Evolutionary conservation across 768 basidiomycete genomes (phyloP).

Genomic region (Inosperma sp.): DNA sequence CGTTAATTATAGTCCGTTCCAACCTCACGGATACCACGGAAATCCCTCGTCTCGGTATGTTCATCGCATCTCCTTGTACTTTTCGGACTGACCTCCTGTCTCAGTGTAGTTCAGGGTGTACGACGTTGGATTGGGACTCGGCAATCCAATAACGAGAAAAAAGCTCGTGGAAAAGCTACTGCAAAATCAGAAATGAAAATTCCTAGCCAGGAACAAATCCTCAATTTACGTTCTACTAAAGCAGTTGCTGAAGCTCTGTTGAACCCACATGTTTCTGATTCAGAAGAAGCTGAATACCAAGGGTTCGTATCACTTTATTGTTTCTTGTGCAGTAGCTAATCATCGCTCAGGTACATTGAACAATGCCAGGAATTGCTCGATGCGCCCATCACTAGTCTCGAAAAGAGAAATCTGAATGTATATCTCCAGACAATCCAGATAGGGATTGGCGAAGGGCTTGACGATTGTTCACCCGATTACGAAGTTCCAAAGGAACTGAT

Average conservation of each 20-base stretch:
- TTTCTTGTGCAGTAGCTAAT: constrained; percentile 4
- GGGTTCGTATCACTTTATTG: constrained; percentile 38
- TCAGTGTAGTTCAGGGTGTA: constrained; percentile 73
- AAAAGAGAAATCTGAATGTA: constrained; percentile 53
- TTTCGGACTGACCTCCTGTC: not conserved
- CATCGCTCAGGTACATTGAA: constrained; percentile 58
- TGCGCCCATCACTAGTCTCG: constrained; percentile 44
- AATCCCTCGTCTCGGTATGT: constrained; percentile 34
- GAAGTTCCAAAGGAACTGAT: constrained; percentile 41
- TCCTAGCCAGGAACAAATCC: constrained; percentile 25
- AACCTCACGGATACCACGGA: constrained; percentile 45
- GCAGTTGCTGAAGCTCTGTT: constrained; percentile 53
- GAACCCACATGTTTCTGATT: constrained; percentile 56
- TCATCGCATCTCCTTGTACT: not conserved
- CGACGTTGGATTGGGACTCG: constrained; percentile 70
- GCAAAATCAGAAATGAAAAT: constrained; percentile 35
- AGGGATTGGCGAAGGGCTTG: constrained; percentile 35
- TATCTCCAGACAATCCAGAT: constrained; percentile 51
- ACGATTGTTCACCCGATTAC: constrained; percentile 29
- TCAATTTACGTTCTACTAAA: constrained; percentile 51
- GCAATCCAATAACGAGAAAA: constrained; percentile 39
- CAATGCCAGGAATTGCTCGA: constrained; percentile 65
- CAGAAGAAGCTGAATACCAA: constrained; percentile 69
- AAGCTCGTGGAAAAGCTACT: constrained; percentile 33
- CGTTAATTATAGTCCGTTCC: constrained; percentile 72